Conservation (phyloP, 2,329 filamentous ascomycete species). For the Aspergillus felis region DNA sequence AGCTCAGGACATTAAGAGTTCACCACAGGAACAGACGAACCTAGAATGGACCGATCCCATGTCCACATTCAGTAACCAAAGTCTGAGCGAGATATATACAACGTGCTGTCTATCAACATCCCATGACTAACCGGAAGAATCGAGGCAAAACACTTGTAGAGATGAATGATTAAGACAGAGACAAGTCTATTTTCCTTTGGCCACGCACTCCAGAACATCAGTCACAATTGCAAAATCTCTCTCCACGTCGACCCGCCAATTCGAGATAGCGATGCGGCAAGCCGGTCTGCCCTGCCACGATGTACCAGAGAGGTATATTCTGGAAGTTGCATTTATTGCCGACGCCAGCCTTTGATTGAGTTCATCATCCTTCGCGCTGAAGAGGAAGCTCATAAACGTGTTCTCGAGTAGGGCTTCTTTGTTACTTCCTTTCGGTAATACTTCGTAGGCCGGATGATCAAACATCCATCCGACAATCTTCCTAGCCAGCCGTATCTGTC, state of each 20-base stretch:
- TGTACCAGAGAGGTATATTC: conserved; percentile 80
- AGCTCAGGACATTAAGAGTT: not conserved
- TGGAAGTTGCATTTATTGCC: conserved; percentile 67
- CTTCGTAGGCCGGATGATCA: conserved; percentile 59
- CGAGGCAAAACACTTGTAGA: not conserved
- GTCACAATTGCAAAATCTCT: conserved; percentile 64
- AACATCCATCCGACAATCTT: conserved; percentile 62
- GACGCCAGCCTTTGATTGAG: conserved; percentile 65
- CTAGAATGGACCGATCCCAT: not conserved
- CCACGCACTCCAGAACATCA: conserved; percentile 56
- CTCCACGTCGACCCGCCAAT: conserved; percentile 71
- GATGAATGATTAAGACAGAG: not conserved
- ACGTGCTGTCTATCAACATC: not conserved
- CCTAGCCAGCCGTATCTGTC: conserved; percentile 69
- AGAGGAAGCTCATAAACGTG: conserved; percentile 70
- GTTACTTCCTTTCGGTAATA: conserved; percentile 52
- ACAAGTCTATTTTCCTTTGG: conserved; percentile 10
- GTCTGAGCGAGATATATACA: not conserved
- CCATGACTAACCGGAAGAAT: too few relatives aligned
- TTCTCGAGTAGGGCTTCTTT: conserved; percentile 46
- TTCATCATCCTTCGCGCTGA: conserved; percentile 63
- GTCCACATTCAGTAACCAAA: not conserved
- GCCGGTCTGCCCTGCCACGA: conserved; percentile 70
- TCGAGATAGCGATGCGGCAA: conserved; percentile 79
- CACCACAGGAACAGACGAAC: not conserved